Evolutionary conservation across 805 yeast species (phyloP).

Genomic region (Ogataea ramenticola): DNA sequence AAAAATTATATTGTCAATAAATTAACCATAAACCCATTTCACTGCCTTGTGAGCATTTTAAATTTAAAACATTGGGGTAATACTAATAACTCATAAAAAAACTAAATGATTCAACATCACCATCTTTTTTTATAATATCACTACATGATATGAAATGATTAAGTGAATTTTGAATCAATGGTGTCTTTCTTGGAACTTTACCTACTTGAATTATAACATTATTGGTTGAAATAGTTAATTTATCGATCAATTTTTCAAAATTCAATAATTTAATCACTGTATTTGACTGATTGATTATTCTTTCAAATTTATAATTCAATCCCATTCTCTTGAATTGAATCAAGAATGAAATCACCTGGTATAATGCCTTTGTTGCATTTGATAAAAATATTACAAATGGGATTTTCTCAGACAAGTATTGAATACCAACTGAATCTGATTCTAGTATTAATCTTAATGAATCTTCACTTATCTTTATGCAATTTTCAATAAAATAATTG

Average conservation of each 20-base stretch:
- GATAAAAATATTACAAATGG: slow-evolving; percentile 19
- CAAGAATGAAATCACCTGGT: slow-evolving; percentile 18
- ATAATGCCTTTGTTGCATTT: slow-evolving; percentile 20
- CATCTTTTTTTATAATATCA: not conserved
- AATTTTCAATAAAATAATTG: slow-evolving; percentile 13
- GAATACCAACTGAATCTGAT: slow-evolving; percentile 11
- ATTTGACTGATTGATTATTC: too few relatives aligned
- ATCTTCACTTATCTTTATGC: slow-evolving; percentile 12
- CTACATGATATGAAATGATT: not conserved
- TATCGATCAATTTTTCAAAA: too few relatives aligned
- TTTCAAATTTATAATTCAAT: not conserved
- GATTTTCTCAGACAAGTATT: slow-evolving; percentile 11
- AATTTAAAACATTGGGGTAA: not conserved
- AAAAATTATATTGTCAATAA: too few relatives aligned
- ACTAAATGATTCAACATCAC: not conserved
- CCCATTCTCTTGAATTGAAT: slow-evolving; percentile 5
- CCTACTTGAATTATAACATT: not conserved
- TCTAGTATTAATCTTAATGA: slow-evolving; percentile 1
- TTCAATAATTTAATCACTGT: not conserved
- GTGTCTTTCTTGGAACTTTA: not conserved
- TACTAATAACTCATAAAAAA: not conserved
- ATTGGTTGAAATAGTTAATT: not conserved
- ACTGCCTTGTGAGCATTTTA: too few relatives aligned
- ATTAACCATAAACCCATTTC: too few relatives aligned
- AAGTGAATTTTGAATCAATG: not conserved